phyloP scores from a whole-genome alignment of 208 protist genomes.

The Tritrichomonas foetus region DNA sequence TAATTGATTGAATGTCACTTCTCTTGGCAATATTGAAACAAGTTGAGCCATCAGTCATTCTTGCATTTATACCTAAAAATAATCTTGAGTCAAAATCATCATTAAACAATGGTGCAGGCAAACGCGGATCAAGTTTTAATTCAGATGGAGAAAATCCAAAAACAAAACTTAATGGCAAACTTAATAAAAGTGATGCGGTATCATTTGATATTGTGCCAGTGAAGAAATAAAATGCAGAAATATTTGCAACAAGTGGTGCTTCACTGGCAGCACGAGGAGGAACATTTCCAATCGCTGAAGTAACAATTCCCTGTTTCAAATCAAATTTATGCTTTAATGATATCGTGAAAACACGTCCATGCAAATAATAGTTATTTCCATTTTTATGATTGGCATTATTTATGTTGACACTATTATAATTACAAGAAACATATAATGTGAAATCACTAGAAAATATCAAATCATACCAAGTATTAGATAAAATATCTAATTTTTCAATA shows the following conservation, averaged over 20 bases:
- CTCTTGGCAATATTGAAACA: neutral
- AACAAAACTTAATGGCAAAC: neutral
- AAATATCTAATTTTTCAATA: no score
- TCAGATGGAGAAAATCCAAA: conserved; percentile 7
- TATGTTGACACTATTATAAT: no score
- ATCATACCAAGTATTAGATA: no score
- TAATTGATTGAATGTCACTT: neutral
- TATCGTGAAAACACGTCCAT: no score
- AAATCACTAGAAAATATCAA: no score
- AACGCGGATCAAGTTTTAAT: neutral
- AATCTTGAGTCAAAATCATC: neutral
- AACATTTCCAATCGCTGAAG: neutral
- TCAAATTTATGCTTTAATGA: neutral
- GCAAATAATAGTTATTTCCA: no score
- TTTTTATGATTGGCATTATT: no score
- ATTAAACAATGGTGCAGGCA: neutral
- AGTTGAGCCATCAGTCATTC: neutral
- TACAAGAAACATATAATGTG: no score
- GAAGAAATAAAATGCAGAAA: neutral
- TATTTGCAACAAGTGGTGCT: neutral
- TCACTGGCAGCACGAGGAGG: neutral
- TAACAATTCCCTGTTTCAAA: neutral
- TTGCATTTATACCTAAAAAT: neutral
- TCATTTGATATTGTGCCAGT: neutral
- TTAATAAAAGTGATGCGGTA: neutral